Evolutionary conservation across 177 flowering plant genomes (phyloP).

Genomic region (Vitis hybrid): DNA sequence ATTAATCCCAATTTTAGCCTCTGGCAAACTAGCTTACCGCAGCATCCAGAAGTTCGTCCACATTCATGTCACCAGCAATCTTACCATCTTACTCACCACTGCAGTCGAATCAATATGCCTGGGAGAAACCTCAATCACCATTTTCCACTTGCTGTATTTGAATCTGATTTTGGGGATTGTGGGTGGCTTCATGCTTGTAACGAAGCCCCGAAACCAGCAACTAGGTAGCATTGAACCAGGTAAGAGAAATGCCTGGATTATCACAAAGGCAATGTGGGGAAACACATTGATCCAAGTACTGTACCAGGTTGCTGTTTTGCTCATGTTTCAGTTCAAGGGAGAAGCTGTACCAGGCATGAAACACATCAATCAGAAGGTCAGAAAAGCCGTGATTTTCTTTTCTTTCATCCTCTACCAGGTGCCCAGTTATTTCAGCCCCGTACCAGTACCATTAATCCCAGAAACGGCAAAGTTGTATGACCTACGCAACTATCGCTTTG

Average conservation of each 20-base stretch:
- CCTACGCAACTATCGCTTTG: not conserved
- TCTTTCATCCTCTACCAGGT: conserved; percentile 21
- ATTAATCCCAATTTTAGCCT: not conserved
- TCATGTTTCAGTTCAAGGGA: conserved; percentile 7
- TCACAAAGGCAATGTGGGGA: conserved; percentile 13
- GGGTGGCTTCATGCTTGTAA: conserved; percentile 11
- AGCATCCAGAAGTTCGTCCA: conserved; percentile 21
- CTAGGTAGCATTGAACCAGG: not conserved
- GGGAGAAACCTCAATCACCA: conserved; percentile 6
- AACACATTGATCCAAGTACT: conserved; percentile 9
- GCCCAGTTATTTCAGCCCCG: conserved; percentile 7
- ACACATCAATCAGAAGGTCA: not conserved
- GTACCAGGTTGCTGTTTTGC: conserved; percentile 8
- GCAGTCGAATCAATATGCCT: not conserved
- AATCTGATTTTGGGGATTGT: conserved; percentile 12
- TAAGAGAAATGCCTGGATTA: not conserved
- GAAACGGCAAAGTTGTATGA: not conserved
- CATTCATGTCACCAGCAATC: conserved; percentile 15
- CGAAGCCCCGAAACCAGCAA: conserved; percentile 3
- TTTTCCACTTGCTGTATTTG: conserved; percentile 16
- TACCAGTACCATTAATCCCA: not conserved
- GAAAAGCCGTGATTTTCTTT: conserved; percentile 14
- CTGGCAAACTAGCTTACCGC: conserved; percentile 9
- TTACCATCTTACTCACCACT: conserved; percentile 14
- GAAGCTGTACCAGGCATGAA: not conserved